Conservation (phyloP, 768 basidiomycete species). For the Phallus indusiatus region DNA sequence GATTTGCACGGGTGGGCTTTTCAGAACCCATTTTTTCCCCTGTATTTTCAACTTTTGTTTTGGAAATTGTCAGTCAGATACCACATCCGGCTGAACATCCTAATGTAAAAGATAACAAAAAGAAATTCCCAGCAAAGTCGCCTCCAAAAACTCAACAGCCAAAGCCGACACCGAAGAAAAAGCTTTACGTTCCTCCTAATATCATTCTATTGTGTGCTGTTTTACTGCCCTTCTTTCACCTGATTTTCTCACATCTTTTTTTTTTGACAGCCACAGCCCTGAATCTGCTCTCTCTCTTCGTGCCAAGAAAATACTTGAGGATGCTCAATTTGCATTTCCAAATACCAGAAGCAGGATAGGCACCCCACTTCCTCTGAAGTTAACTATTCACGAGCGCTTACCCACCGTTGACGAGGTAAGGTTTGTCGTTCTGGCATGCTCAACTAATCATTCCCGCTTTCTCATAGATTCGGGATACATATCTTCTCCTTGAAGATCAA, state of each 20-base stretch:
- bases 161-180: too few relatives aligned
- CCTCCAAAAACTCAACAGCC: too few relatives aligned
- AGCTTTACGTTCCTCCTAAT: background rate
- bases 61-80: too few relatives aligned
- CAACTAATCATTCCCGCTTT: background rate
- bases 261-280: background rate
- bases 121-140: too few relatives aligned
- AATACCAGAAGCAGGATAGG: background rate
- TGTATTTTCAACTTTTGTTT: too few relatives aligned
- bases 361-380: background rate
- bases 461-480: conserved; percentile 1
- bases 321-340: background rate
- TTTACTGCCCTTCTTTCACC: background rate
- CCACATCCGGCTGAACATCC: too few relatives aligned
- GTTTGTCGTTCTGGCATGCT: background rate
- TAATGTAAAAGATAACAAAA: too few relatives aligned
- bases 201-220: background rate
- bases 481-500: conserved; percentile 2
- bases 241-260: background rate
- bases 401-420: background rate
- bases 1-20: too few relatives aligned
- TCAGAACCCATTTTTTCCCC: too few relatives aligned
- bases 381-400: conserved; percentile 1
- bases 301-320: background rate
- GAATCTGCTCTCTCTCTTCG: background rate